Evolutionary conservation across 257 asterid genomes (phyloP), one percentile per base, ranked within the genome.

Genomic region (Galeopsis tetrahit): DNA sequence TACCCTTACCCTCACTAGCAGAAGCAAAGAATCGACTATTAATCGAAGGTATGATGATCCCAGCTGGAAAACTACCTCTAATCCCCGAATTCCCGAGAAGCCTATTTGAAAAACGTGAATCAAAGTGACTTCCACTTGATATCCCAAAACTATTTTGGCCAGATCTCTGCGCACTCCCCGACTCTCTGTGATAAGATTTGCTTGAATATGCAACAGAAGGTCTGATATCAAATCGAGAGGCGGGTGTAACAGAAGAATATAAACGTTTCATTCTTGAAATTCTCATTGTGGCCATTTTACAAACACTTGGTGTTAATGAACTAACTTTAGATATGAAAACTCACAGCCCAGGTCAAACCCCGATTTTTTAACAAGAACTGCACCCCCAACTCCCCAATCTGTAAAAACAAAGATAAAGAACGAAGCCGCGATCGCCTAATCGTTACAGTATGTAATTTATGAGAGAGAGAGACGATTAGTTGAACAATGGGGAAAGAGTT

Each of bases 11-110:
- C 56, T 75, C 78, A 32, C 70, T 36, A 42, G 83, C 46, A 0
- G 93, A 85, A 15, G 96, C 84, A 78, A 79, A 89, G n/a, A 77
- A 81, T 58, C 88, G 77, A 78, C 13, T 70, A 78, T 61, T 77
- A 63, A 67, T 66, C 64, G 65, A 56, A 57, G 74, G 74, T 56
- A 58, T 78, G 69, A 74, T 78, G 69, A 74, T 44, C 73, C 85
- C 87, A 53, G 81, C 74, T 63, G 84, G 72, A 57, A 56, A 57
- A 65, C 83, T 61, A 17, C 83, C 74, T 32, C 56, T 58, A 11
- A 59, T 53, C 43, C 78, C 67, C 40, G 58, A 72, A 68, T 69
- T 79, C 48, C 72, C 38, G 56, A 70, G 17, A 11, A 39, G 42
- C 76, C 77, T 60, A 48, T 61, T 70, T 3, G 75, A 57, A 49